phyloP scores from a whole-genome alignment of 208 protist genomes.

The Porcisia deanei region DNA sequence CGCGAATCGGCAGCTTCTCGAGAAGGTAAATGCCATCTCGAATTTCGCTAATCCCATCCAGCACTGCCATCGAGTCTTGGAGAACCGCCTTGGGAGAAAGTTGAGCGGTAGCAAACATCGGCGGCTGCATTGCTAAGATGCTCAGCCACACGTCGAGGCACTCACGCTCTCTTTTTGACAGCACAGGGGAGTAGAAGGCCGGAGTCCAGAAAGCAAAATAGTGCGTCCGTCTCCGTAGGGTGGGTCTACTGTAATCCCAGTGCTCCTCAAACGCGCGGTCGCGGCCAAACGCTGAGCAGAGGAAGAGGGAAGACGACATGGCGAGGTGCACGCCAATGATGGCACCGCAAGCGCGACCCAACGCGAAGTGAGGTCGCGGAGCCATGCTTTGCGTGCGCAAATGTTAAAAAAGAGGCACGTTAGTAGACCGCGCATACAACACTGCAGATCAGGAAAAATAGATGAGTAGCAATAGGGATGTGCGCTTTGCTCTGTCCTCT shows the following conservation, averaged over 20 bases:
- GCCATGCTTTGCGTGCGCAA: not conserved
- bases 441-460: not conserved
- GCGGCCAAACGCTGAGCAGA: conserved; percentile 32
- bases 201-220: conserved; percentile 49
- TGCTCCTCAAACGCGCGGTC: conserved; percentile 63
- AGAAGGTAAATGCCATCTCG: conserved; percentile 49
- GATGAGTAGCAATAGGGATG: not conserved
- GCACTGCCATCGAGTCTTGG: conserved; percentile 61
- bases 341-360: conserved; percentile 28
- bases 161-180: conserved; percentile 45
- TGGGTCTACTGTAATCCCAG: conserved; percentile 63
- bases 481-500: too few relatives aligned
- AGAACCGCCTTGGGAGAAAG: conserved; percentile 41
- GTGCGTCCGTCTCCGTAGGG: conserved; percentile 30
- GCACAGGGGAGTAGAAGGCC: conserved; percentile 36
- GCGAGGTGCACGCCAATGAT: conserved; percentile 39
- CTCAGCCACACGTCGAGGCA: conserved; percentile 63
- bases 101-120: conserved; percentile 24
- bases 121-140: conserved; percentile 34
- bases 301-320: conserved; percentile 28
- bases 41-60: conserved; percentile 55
- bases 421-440: too few relatives aligned
- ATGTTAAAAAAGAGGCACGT: not conserved
- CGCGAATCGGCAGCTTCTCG: conserved; percentile 30
- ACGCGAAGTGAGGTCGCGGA: not conserved